Base-by-base conservation (phyloP, 768 basidiomycete species). In the Exsudoporus frostii region DNA sequence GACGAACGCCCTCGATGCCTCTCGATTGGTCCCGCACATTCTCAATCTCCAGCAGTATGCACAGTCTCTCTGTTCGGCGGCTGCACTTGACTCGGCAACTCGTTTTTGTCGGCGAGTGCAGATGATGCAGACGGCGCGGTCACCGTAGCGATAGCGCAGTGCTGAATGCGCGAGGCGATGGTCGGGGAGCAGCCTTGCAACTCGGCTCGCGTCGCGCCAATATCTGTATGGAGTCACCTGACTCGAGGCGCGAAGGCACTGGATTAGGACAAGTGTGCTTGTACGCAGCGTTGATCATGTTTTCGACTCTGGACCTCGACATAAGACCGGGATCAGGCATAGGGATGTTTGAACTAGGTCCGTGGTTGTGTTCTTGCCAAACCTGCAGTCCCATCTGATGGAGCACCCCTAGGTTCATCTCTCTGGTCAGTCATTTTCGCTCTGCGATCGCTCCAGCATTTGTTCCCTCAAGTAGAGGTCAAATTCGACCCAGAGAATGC, bases 391-490 rank as follows among this genome's bases (percentile, higher is more conserved):
- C 40, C 30, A 48, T 15, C 59, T 50, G 27, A 48, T 27, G 24
- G 33, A 33, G 17, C n/a, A 36, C 45, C 22, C 43, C 44, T 59
- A 90, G 90, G 90, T 38, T 72, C 83, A 34, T 91, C 90, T 1
- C 73, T 93, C 8, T 93, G 91, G 91, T 80, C 79, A 14, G 74
- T 90, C 15, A 74, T 92, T 39, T 86, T 90, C 55, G 74, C 79
- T 47, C 73, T 93, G 5, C 80, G 88, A 36, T 71, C 79, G 25
- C 75, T 84, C 22, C 84, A 83, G 47, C 81, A 88, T 56, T 71
- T 77, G 40, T 92, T 89, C 56, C 90, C 90, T 40, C 86, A 89
- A 61, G 83, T 92, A 48, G 88, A 92, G 57, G 76, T 93, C 66
- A 90, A 90, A 71, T 91, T 84, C 59, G 90, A 93, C 64, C 80